A percentile compares a stretch with the other conserved stretches of the same genome.
Conservation (phyloP, 2,329 filamentous ascomycete species). For the Paracorniculantispora psalliotae region DNA sequence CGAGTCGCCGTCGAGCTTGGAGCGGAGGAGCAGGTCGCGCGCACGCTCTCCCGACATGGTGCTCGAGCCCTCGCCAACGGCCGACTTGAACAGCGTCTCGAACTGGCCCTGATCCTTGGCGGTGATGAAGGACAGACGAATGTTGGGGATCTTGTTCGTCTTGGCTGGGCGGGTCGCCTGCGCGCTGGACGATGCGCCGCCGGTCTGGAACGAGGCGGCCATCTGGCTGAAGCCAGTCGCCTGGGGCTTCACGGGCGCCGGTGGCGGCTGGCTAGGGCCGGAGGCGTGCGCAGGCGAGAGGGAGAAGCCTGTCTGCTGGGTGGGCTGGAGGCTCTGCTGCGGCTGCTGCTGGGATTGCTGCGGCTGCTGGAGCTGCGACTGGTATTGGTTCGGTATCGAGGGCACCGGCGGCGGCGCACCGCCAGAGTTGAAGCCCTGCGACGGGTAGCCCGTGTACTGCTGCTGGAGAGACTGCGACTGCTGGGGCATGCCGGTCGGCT, state of each 20-base stretch:
- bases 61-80: constrained; percentile 75
- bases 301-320: constrained; percentile 41
- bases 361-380: constrained; percentile 54
- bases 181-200: constrained; percentile 38
- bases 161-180: constrained; percentile 45
- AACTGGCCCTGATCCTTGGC: constrained; percentile 94
- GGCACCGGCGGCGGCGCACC: constrained; percentile 57
- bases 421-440: constrained; percentile 9
- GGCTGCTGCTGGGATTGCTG: constrained; percentile 42
- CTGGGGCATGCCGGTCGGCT: constrained; percentile 45
- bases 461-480: constrained; percentile 37
- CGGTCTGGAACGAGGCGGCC: constrained; percentile 59
- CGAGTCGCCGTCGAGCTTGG: constrained; percentile 79
- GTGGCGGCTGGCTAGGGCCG: constrained; percentile 44
- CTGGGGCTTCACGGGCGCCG: constrained; percentile 60
- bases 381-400: constrained; percentile 54
- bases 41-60: constrained; percentile 92
- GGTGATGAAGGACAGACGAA: constrained; percentile 92
- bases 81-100: constrained; percentile 94
- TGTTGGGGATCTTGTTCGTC: constrained; percentile 80
- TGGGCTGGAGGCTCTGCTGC: constrained; percentile 35
- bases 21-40: constrained; percentile 80
- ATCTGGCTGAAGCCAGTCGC: constrained; percentile 62
- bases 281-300: constrained; percentile 47
- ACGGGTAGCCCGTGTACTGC: constrained; percentile 38